These are phyloP conservation scores for Nothophytophthora sp. DNA, from an alignment of 352 stramenopile genomes.

Conservation along the genomic window DNA sequence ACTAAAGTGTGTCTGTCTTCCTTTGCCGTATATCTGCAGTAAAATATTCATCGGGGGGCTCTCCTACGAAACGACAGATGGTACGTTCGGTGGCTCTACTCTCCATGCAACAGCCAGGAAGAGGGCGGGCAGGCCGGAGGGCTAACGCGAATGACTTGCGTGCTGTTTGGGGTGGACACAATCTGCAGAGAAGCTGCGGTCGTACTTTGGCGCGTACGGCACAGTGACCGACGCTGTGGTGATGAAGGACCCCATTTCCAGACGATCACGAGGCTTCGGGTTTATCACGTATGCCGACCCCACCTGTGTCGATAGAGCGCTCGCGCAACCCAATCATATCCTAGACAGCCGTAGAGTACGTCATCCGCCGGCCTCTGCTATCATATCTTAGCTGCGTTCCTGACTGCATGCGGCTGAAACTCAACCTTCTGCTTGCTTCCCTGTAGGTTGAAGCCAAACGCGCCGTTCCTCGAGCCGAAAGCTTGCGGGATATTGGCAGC, in stretches of 20 bases:
- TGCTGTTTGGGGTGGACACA: conserved; percentile 9
- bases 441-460: conserved; percentile 91
- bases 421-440: conserved; percentile 13
- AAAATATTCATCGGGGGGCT: conserved; percentile 93
- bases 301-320: conserved; percentile 85
- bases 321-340: conserved; percentile 90
- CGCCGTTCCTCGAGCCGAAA: conserved; percentile 88
- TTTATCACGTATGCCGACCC: conserved; percentile 94
- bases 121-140: background rate
- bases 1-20: conserved; percentile 18
- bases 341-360: conserved; percentile 87
- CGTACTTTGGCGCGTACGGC: conserved; percentile 90
- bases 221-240: conserved; percentile 91
- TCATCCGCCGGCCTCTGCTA: background rate
- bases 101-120: background rate
- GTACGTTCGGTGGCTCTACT: no score
- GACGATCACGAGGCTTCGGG: conserved; percentile 90
- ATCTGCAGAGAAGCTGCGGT: conserved; percentile 82
- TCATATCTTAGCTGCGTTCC: background rate
- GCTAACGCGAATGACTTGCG: conserved; percentile 9
- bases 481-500: conserved; percentile 63
- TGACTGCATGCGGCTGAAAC: background rate
- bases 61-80: conserved; percentile 90
- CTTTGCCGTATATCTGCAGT: conserved; percentile 43
- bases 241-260: conserved; percentile 93